These are phyloP conservation scores for Candida hungchunana DNA, from an alignment of 805 yeast genomes.

Conservation along the genomic window DNA sequence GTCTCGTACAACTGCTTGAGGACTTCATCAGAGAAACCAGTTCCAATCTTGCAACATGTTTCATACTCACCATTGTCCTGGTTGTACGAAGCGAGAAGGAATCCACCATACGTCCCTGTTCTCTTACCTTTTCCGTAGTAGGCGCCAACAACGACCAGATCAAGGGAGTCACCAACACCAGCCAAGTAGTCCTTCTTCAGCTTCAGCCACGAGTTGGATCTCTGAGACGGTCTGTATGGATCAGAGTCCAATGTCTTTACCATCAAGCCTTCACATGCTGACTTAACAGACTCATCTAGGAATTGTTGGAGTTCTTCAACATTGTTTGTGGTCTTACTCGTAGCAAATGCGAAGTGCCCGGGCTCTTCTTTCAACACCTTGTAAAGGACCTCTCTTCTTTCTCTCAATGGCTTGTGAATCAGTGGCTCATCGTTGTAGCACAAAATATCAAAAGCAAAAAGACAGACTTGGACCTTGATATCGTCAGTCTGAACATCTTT, in stretches of 20 bases:
- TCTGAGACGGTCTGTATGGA: constrained; percentile 92
- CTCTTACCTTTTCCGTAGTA: constrained; percentile 92
- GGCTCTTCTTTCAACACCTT: constrained; percentile 54
- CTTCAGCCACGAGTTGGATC: constrained; percentile 94
- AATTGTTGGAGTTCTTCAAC: constrained; percentile 74
- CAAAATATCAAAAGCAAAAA: constrained; percentile 86
- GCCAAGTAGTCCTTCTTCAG: constrained; percentile 90
- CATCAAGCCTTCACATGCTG: constrained; percentile 95
- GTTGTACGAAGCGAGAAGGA: constrained; percentile 84
- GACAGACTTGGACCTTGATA: constrained; percentile 85
- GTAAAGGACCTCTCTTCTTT: constrained; percentile 60
- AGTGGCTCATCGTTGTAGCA: constrained; percentile 70
- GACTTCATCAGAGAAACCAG: constrained; percentile 90
- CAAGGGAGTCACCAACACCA: constrained; percentile 95
- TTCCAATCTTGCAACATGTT: constrained; percentile 94
- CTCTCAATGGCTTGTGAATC: constrained; percentile 60
- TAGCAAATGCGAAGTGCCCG: constrained; percentile 83
- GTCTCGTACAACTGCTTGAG: constrained; percentile 54
- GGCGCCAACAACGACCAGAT: constrained; percentile 90
- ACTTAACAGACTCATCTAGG: constrained; percentile 83
- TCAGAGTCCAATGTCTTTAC: constrained; percentile 79
- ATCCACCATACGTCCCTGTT: constrained; percentile 94
- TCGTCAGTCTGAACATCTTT: constrained; percentile 87
- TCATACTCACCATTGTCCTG: constrained; percentile 90
- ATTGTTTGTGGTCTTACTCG: constrained; percentile 63